Conservation (phyloP, 2,329 filamentous ascomycete species). For the Aspergillaceae sp. region DNA sequence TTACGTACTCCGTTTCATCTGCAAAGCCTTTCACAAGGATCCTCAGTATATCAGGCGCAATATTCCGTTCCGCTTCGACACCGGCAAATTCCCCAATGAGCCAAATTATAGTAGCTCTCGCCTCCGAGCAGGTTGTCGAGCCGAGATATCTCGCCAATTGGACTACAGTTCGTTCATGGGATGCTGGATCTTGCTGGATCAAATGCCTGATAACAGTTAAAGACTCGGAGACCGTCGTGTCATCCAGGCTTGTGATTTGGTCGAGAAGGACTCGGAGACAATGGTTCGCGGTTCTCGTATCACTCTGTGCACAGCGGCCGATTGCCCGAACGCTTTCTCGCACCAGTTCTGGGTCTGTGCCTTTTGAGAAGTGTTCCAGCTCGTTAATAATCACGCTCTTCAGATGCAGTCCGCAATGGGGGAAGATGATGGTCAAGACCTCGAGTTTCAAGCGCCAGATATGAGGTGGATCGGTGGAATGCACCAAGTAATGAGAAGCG, state of each 20-base stretch:
- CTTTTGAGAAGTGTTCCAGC: constrained; percentile 82
- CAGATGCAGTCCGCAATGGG: constrained; percentile 62
- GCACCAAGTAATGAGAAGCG: constrained; percentile 80
- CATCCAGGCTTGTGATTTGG: constrained; percentile 81
- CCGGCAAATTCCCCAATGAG: constrained; percentile 91
- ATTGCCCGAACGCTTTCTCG: constrained; percentile 87
- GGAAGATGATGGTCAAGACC: constrained; percentile 81
- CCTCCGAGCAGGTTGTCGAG: constrained; percentile 75
- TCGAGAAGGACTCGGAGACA: constrained; percentile 76
- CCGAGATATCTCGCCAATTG: constrained; percentile 86
- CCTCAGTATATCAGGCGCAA: constrained; percentile 83
- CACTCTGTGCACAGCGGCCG: constrained; percentile 80
- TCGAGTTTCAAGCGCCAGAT: constrained; percentile 92
- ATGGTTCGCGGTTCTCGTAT: constrained; percentile 60
- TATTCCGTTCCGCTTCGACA: constrained; percentile 70
- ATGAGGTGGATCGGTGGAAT: constrained; percentile 65
- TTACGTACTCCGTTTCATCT: constrained; percentile 74
- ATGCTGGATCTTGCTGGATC: constrained; percentile 79
- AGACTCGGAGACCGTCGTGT: constrained; percentile 81
- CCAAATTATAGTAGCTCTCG: constrained; percentile 93
- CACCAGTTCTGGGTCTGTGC: constrained; percentile 65
- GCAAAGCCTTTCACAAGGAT: constrained; percentile 80
- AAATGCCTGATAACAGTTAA: constrained; percentile 91
- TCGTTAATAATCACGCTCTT: constrained; percentile 87
- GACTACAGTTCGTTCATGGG: constrained; percentile 77